Evolutionary conservation across 257 asterid species (phyloP).

Genomic region (Salvia hispanica): DNA sequence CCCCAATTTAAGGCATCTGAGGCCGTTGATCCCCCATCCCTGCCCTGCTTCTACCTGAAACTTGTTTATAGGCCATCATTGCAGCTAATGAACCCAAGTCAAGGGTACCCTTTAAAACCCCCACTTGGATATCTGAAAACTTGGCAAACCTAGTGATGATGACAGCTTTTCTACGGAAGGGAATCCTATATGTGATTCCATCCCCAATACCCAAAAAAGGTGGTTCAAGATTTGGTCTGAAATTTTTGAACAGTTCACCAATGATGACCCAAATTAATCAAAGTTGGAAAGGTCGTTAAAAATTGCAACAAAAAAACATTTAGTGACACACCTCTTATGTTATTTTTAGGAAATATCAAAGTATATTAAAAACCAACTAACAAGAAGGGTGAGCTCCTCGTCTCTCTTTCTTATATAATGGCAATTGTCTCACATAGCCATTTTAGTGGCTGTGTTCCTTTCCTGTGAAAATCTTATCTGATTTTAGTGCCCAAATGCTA

Average conservation of each 20-base stretch:
- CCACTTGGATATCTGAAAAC: constrained; percentile 77
- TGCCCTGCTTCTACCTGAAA: constrained; percentile 55
- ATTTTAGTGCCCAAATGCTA: neutral
- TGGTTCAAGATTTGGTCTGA: constrained; percentile 84
- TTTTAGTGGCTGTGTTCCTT: neutral
- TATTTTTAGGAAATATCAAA: neutral
- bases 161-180: constrained; percentile 89
- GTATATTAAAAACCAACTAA: constrained; percentile 7
- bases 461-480: neutral
- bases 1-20: constrained; percentile 76
- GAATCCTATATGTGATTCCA: constrained; percentile 86
- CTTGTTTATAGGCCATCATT: constrained; percentile 85
- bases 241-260: constrained; percentile 29
- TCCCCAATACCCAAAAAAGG: constrained; percentile 89
- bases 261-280: constrained; percentile 25
- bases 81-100: constrained; percentile 93
- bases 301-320: constrained; percentile 3
- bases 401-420: neutral
- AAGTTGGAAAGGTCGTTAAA: constrained; percentile 6
- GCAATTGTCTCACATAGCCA: constrained; percentile 17
- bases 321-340: constrained; percentile 21
- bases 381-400: neutral
- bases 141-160: constrained; percentile 69
- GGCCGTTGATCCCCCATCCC: constrained; percentile 77
- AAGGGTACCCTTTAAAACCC: constrained; percentile 96